A percentile compares a stretch with the other conserved stretches of the same genome.
These are phyloP conservation scores for Didymellaceae sp. DNA, from an alignment of 2,329 filamentous ascomycete genomes.

Conservation along the genomic window DNA sequence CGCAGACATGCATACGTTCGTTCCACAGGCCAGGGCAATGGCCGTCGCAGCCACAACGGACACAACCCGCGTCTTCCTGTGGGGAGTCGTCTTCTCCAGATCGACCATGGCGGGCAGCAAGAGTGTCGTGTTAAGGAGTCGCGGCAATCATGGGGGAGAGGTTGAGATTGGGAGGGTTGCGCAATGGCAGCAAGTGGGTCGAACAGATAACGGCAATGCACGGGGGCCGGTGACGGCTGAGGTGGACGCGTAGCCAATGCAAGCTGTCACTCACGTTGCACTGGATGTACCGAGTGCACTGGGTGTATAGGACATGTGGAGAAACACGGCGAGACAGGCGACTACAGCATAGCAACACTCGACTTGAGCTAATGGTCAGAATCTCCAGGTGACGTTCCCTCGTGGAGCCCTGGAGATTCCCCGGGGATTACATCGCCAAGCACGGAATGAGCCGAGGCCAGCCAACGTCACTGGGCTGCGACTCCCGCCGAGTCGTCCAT, in stretches of 20 bases:
- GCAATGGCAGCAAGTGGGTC: conserved; percentile 21
- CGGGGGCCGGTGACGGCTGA: conserved; percentile 1
- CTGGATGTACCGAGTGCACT: too few relatives aligned
- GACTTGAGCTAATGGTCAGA: too few relatives aligned
- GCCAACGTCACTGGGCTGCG: conserved; percentile 14
- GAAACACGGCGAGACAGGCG: too few relatives aligned
- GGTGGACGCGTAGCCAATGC: background rate
- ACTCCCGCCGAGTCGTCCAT: conserved; percentile 24
- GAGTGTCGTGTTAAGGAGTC: conserved; percentile 23
- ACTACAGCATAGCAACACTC: too few relatives aligned
- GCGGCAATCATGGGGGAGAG: conserved; percentile 8
- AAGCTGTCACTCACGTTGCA: background rate
- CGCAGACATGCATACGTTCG: conserved; percentile 69
- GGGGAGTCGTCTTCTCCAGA: conserved; percentile 46
- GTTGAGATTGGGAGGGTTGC: conserved; percentile 14
- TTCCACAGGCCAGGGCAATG: conserved; percentile 88
- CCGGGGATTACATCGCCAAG: conserved; percentile 32
- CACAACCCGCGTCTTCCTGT: conserved; percentile 72
- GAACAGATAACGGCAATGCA: conserved; percentile 18
- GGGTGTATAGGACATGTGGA: too few relatives aligned
- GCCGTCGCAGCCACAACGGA: conserved; percentile 85
- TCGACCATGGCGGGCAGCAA: conserved; percentile 31
- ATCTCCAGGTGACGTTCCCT: background rate
- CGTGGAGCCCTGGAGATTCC: background rate
- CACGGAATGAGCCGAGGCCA: conserved; percentile 20